Base-by-base conservation (phyloP, 495 filamentous ascomycete genomes). In the Aspergillus sparsus region DNA sequence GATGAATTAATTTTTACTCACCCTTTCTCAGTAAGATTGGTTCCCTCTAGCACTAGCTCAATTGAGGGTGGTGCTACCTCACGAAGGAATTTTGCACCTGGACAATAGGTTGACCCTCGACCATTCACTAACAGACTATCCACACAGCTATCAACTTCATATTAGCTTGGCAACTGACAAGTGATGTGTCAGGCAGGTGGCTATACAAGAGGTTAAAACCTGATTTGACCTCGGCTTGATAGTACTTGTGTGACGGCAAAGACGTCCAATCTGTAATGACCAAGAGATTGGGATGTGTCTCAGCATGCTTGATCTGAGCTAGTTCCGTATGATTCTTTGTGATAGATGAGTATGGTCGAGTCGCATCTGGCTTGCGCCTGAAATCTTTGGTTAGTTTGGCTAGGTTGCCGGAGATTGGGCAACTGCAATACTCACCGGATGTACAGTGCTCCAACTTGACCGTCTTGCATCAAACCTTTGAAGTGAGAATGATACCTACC, bases 71-170 rank as follows among this genome's bases (percentile, higher is more conserved):
- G 67, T 13, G 68, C 62, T 7, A 65, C 60, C 50, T 55, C 72
- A 46, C 62, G 71, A 36, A 78, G 72, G 15, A 77, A 69, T 2
- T 75, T 69, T 10, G 72, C 62, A 0, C 74, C 64, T 35, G 71
- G 75, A 60, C 82, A 84, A 49, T 80, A 70, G 13, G 82, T 76
- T 15, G 67, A 66, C n/a, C 82, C 83, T 53, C 77, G 75, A 12
- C 82, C 82, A 58, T 85, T 83, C 59, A 85, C 65, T 0, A 85
- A 73, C 12, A 84, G 64, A 53, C 72, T 77, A 52, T 83, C 80
- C 39, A 75, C 72, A 62, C 80, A 78, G 60, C 71, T 74, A 16
- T 37, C 21, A 15, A 1, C 16, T 21, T 12, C 18, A 27, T 27
- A 32, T 57, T 46, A 57, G 42, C 33, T 41, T 44, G 37, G 33